Conservation (phyloP, 495 filamentous ascomycete genomes). For the Neurospora tetrasperma region DNA sequence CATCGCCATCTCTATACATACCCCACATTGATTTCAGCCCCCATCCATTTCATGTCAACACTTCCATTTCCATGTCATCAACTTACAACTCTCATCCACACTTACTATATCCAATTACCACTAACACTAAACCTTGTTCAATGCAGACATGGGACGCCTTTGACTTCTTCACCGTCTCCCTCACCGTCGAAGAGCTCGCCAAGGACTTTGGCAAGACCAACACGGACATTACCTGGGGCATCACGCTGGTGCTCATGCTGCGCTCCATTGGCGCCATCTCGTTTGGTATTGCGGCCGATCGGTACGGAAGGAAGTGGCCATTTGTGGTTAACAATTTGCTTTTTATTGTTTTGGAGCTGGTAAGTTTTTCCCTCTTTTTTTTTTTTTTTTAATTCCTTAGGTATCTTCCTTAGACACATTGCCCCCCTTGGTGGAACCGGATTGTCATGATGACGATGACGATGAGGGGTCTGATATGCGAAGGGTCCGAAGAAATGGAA, state of each 20-base stretch:
- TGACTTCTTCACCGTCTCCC: constrained; percentile 83
- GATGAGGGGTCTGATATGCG: no score
- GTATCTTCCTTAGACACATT: background rate
- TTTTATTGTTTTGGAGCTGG: constrained; percentile 69
- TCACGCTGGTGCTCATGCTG: constrained; percentile 77
- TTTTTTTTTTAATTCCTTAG: no score
- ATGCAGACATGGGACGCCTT: constrained; percentile 68
- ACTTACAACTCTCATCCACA: no score
- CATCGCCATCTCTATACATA: background rate
- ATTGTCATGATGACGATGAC: no score
- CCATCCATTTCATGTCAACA: background rate
- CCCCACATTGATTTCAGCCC: background rate
- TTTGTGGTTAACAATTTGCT: constrained; percentile 76
- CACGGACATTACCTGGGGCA: constrained; percentile 82
- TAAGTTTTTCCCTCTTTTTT: constrained; percentile 14
- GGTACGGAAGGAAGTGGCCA: constrained; percentile 82
- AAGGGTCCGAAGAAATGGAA: no score
- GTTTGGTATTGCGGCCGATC: constrained; percentile 73
- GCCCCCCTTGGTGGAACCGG: no score
- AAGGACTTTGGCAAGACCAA: constrained; percentile 54
- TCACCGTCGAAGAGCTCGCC: constrained; percentile 61
- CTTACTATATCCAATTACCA: no score
- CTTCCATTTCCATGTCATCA: no score
- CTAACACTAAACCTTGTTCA: background rate
- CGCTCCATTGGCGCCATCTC: constrained; percentile 59